Conservation (phyloP, 441 rosid genomes). For the Pelargonium cotyledonis region DNA sequence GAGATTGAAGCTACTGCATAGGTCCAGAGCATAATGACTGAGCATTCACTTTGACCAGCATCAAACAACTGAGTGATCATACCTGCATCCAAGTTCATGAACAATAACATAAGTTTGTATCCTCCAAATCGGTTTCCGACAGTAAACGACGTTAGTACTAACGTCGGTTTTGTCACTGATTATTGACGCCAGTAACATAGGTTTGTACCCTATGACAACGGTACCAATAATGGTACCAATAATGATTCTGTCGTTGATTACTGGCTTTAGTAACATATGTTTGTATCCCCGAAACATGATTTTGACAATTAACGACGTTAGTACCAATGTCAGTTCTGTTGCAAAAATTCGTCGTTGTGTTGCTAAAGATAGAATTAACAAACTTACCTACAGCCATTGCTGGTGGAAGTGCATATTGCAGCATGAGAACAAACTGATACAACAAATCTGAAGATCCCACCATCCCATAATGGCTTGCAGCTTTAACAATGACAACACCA, state of each 20-base stretch:
- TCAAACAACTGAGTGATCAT: constrained; percentile 28
- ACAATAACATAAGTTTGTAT: background rate
- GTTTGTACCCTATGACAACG: too few species aligned
- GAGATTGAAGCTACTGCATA: constrained; percentile 29
- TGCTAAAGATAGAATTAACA: too few species aligned
- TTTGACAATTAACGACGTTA: too few species aligned
- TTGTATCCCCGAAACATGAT: too few species aligned
- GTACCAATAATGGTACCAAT: too few species aligned
- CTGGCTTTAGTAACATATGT: too few species aligned
- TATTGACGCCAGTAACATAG: too few species aligned
- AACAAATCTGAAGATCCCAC: constrained; percentile 24
- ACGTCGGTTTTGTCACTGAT: background rate
- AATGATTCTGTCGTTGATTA: too few species aligned
- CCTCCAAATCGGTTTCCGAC: background rate
- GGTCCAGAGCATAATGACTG: constrained; percentile 38
- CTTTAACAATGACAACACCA: constrained; percentile 28
- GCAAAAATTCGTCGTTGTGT: too few species aligned
- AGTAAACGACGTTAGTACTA: too few species aligned
- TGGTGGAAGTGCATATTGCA: constrained; percentile 34
- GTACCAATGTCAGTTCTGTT: too few species aligned
- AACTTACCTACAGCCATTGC: constrained; percentile 23
- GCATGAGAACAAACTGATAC: constrained; percentile 31
- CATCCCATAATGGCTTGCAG: constrained; percentile 24
- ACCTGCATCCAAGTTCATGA: constrained; percentile 14
- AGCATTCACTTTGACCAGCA: constrained; percentile 27